Evolutionary conservation across 2,329 filamentous ascomycete genomes (phyloP).

Genomic region (Myriangium duriaei): DNA sequence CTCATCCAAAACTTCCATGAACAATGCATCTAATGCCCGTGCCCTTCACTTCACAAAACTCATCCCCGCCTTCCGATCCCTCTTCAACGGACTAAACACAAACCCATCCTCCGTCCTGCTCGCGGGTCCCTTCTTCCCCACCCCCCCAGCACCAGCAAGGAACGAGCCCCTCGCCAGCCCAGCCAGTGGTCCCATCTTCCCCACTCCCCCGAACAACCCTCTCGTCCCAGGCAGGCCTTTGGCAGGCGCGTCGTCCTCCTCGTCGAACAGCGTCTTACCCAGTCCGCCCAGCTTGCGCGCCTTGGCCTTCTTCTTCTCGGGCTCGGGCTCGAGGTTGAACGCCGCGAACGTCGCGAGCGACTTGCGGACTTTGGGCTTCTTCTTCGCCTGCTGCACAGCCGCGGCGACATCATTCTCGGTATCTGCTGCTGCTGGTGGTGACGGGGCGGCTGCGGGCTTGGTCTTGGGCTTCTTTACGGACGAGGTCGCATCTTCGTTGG

Average conservation of each 20-base stretch:
- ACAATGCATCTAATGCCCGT: no score
- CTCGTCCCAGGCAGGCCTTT: conserved; percentile 16
- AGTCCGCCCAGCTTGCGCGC: conserved; percentile 25
- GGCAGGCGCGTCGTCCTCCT: conserved; percentile 23
- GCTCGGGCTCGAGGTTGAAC: conserved; percentile 22
- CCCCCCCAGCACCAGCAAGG: conserved; percentile 11
- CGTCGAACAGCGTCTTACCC: conserved; percentile 28
- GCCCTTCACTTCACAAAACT: conserved; percentile 13
- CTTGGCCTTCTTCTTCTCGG: conserved; percentile 22
- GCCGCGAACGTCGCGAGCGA: conserved; percentile 34
- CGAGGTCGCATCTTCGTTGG: conserved; percentile 26
- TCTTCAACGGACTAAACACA: conserved; percentile 26
- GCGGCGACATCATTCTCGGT: conserved; percentile 20
- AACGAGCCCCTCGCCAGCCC: conserved; percentile 17
- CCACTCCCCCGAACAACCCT: conserved; percentile 18
- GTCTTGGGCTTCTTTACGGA: conserved; percentile 15
- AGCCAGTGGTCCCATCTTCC: conserved; percentile 21
- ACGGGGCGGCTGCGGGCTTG: conserved; percentile 22
- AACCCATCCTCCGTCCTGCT: conserved; percentile 24
- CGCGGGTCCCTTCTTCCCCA: conserved; percentile 18
- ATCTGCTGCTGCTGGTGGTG: conserved; percentile 18
- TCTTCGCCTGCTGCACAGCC: conserved; percentile 22
- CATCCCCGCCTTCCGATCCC: conserved; percentile 11
- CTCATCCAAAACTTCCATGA: background rate
- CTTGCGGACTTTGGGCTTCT: conserved; percentile 30